A percentile compares a stretch with the other conserved stretches of the same genome.
Evolutionary conservation across 2,329 filamentous ascomycete genomes (phyloP).

Genomic region (Hymenoscyphus infarciens): DNA sequence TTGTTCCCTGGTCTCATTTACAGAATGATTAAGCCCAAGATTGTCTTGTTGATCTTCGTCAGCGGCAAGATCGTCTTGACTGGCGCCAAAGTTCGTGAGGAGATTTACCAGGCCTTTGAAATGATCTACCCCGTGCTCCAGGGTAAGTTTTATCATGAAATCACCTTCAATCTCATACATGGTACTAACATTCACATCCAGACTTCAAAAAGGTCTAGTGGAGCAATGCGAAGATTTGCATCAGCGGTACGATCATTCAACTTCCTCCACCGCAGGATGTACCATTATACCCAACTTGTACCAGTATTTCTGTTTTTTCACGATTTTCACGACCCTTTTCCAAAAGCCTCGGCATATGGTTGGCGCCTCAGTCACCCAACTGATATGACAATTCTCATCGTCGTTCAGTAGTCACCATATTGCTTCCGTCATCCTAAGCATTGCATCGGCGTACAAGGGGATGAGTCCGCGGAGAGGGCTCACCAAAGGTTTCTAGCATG

Average conservation of each 20-base stretch:
- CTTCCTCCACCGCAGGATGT: conserved; percentile 26
- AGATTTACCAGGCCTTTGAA: conserved; percentile 96
- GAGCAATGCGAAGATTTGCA: conserved; percentile 27
- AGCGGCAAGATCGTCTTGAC: conserved; percentile 98
- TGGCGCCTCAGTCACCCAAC: conserved; percentile 17
- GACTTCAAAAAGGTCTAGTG: conserved; percentile 38
- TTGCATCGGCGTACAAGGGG: conserved; percentile 34
- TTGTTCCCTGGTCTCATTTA: conserved; percentile 99
- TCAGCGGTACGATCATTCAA: conserved; percentile 33
- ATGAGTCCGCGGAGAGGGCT: conserved; percentile 21
- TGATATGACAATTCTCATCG: conserved; percentile 21
- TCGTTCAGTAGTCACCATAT: conserved; percentile 28
- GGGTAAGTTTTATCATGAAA: conserved; percentile 49
- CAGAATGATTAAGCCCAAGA: conserved; percentile 99
- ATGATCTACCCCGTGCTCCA: conserved; percentile 96
- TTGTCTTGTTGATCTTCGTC: conserved; percentile 95
- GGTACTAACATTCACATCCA: conserved; percentile 23
- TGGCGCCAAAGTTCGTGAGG: conserved; percentile 94
- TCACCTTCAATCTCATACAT: not conserved
- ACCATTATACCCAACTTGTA: conserved; percentile 32
- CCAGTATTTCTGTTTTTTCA: conserved; percentile 31
- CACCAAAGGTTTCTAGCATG: conserved; percentile 32
- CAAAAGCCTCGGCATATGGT: conserved; percentile 28
- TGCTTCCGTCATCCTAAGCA: conserved; percentile 28
- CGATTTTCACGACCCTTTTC: conserved; percentile 33